Conservation (phyloP, 805 yeast species). For the Kockiozyma suomiensis region DNA sequence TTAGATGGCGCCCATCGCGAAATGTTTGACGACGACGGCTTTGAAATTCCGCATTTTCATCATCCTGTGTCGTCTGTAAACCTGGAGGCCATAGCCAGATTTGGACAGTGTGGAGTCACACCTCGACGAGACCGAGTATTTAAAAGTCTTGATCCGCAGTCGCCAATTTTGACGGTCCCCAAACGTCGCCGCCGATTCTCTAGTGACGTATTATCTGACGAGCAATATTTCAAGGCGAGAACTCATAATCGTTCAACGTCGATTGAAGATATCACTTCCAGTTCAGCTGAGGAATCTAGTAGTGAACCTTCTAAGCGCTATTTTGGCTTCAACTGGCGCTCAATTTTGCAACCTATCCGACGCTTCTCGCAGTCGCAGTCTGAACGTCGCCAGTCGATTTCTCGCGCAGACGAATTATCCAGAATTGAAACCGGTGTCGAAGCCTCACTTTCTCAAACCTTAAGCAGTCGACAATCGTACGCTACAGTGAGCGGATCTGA, state of each 20-base stretch:
- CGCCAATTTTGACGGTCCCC: background rate
- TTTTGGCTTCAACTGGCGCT: constrained; percentile 25
- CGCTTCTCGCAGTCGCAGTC: background rate
- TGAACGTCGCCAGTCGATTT: background rate
- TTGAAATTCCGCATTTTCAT: constrained; percentile 23
- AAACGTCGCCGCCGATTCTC: background rate
- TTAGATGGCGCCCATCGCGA: constrained; percentile 19
- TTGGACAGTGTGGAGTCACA: constrained; percentile 17
- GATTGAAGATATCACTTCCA: background rate
- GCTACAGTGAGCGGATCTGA: background rate
- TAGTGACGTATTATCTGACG: too few species aligned
- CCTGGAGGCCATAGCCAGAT: constrained; percentile 17
- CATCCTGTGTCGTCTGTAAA: constrained; percentile 30
- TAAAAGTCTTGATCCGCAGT: background rate
- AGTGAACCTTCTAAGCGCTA: background rate
- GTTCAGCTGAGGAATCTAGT: background rate
- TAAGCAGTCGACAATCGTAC: background rate
- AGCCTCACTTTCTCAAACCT: background rate
- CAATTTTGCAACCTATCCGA: constrained; percentile 3
- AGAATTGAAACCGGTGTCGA: background rate
- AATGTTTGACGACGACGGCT: constrained; percentile 17
- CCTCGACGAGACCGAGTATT: background rate
- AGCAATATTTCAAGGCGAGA: background rate
- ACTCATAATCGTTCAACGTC: background rate
- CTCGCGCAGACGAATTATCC: background rate